Evolutionary conservation across 805 yeast genomes (phyloP).

Genomic region (Pichia gijzeniarum): DNA sequence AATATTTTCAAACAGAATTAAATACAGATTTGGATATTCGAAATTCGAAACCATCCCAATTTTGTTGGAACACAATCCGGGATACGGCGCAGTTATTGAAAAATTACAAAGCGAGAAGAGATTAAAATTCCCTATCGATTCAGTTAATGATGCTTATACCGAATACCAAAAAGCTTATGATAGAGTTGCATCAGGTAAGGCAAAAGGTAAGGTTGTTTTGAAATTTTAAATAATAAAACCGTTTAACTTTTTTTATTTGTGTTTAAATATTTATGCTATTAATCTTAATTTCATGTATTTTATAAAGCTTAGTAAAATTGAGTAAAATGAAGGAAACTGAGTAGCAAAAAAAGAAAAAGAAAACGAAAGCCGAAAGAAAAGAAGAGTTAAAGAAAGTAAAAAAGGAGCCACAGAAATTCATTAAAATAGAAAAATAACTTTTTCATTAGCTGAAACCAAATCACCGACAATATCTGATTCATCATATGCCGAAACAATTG

Average conservation of each 20-base stretch:
- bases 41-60: conserved; percentile 1
- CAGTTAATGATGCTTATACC: conserved; percentile 40
- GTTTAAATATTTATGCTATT: background rate
- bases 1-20: conserved; percentile 11
- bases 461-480: conserved; percentile 13
- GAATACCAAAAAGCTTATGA: conserved; percentile 47
- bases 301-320: too few relatives aligned
- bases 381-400: background rate
- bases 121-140: conserved; percentile 46
- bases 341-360: too few relatives aligned
- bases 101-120: conserved; percentile 41
- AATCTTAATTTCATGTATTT: too few relatives aligned
- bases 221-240: conserved; percentile 1
- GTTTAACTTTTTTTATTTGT: background rate
- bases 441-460: conserved; percentile 19
- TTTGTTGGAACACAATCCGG: conserved; percentile 6
- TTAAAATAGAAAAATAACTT: conserved; percentile 22
- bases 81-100: conserved; percentile 29
- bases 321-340: background rate
- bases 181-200: conserved; percentile 39
- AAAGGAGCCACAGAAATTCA: background rate
- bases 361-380: background rate
- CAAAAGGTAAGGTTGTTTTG: conserved; percentile 62
- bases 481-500: conserved; percentile 16
- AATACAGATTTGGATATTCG: background rate